Evolutionary conservation across 2,329 filamentous ascomycete species (phyloP).

Genomic region (Dothideomycetes sp.): DNA sequence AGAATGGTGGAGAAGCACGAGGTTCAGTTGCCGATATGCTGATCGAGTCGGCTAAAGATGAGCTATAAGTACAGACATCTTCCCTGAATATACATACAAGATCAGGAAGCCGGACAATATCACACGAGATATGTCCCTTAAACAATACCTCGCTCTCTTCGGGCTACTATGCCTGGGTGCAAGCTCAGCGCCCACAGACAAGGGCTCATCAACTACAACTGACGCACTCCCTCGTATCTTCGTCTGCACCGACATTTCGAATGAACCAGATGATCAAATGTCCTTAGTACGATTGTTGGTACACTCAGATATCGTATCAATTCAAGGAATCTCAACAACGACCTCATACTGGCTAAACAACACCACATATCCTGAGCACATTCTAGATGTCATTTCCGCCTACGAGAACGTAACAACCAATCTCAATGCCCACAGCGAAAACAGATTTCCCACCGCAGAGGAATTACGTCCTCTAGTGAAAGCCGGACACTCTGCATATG

Average conservation of each 20-base stretch:
- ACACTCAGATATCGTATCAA: constrained; percentile 21
- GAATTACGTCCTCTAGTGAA: constrained; percentile 20
- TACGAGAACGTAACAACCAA: constrained; percentile 31
- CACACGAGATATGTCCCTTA: no score
- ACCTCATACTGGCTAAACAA: constrained; percentile 22
- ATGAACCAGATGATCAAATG: constrained; percentile 24
- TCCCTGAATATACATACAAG: neutral
- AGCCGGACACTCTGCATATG: constrained; percentile 31
- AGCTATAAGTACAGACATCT: neutral
- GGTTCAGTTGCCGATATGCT: neutral
- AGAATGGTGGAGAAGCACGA: no score
- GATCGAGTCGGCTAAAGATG: neutral
- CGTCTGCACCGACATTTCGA: constrained; percentile 23
- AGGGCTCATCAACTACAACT: neutral
- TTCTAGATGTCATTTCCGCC: constrained; percentile 22
- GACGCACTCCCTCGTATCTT: constrained; percentile 18
- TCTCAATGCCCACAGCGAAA: constrained; percentile 32
- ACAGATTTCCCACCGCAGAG: constrained; percentile 20
- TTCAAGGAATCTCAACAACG: constrained; percentile 20
- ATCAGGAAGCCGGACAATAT: neutral
- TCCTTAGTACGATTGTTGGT: constrained; percentile 20
- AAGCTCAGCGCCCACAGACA: neutral
- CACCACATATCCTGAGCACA: constrained; percentile 20
- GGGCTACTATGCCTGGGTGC: neutral
- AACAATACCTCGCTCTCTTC: neutral